phyloP scores from a whole-genome alignment of 352 stramenopile genomes.

The Phytophthora aleatoria region DNA sequence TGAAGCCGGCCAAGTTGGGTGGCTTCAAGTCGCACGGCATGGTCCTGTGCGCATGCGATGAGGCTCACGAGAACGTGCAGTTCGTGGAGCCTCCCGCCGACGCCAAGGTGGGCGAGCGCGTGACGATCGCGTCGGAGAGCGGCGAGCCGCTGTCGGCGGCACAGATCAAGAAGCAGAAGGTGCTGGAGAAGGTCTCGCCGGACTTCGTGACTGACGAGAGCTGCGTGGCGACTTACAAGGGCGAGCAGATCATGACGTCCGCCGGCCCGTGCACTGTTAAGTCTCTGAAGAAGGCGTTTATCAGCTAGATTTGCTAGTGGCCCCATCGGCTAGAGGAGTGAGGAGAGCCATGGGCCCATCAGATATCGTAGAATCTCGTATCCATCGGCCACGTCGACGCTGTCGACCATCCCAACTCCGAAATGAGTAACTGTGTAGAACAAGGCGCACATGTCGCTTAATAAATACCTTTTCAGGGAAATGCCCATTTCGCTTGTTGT shows the following conservation, averaged over 20 bases:
- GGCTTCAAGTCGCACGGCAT: slow-evolving; percentile 97
- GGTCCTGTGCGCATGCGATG: slow-evolving; percentile 95
- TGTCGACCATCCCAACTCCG: not conserved
- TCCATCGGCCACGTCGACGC: slow-evolving; percentile 1
- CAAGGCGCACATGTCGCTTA: too few relatives aligned
- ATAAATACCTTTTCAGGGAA: too few relatives aligned
- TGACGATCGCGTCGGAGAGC: slow-evolving; percentile 83
- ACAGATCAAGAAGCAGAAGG: slow-evolving; percentile 90
- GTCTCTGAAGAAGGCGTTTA: slow-evolving; percentile 68
- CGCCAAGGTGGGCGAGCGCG: slow-evolving; percentile 91
- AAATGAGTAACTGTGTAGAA: too few relatives aligned
- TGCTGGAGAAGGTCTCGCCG: slow-evolving; percentile 75
- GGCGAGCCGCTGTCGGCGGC: slow-evolving; percentile 75
- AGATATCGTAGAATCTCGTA: slow-evolving; percentile 21
- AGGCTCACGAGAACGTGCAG: slow-evolving; percentile 92
- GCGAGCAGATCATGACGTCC: slow-evolving; percentile 71
- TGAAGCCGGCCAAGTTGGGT: slow-evolving; percentile 97
- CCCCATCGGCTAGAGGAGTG: slow-evolving; percentile 6
- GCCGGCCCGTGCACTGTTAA: slow-evolving; percentile 63
- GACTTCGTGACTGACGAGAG: slow-evolving; percentile 74
- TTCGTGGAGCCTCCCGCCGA: slow-evolving; percentile 94
- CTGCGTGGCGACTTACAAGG: slow-evolving; percentile 84
- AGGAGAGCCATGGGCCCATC: slow-evolving; percentile 9
- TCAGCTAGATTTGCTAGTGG: slow-evolving; percentile 54
- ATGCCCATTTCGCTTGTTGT: too few relatives aligned